A percentile compares a stretch with the other conserved stretches of the same genome.
Evolutionary conservation across 345 rosid genomes (phyloP).

Genomic region (Dipteronia sinensis): DNA sequence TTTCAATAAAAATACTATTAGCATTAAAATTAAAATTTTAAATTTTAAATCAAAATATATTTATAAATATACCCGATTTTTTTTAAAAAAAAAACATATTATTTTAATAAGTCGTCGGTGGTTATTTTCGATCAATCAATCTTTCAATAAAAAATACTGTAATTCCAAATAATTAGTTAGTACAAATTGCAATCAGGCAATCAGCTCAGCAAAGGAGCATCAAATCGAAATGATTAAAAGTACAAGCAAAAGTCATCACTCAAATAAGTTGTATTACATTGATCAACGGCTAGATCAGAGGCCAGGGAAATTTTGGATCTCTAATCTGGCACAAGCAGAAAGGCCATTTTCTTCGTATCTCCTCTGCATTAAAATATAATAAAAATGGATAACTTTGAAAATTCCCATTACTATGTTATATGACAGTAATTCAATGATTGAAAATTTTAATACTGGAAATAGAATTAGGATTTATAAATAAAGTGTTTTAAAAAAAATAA

Average conservation of each 20-base stretch:
- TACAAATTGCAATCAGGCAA: constrained; percentile 25
- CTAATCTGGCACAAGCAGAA: constrained; percentile 6
- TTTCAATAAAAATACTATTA: too few relatives aligned
- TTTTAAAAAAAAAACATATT: too few relatives aligned
- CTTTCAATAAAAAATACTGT: constrained; percentile 20
- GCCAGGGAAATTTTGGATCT: constrained; percentile 29
- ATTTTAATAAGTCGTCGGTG: too few relatives aligned
- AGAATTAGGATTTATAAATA: too few relatives aligned
- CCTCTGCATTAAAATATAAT: constrained; percentile 20
- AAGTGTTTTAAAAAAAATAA: too few relatives aligned
- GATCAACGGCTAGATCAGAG: constrained; percentile 4
- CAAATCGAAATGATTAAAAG: constrained; percentile 17
- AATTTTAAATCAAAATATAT: too few relatives aligned
- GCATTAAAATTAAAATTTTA: too few relatives aligned
- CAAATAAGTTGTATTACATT: neutral
- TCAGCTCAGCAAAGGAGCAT: constrained; percentile 19
- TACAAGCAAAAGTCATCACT: constrained; percentile 21
- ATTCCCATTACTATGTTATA: too few relatives aligned
- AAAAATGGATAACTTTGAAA: neutral
- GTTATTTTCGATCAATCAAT: too few relatives aligned
- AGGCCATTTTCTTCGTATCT: constrained; percentile 16
- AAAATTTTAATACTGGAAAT: too few relatives aligned
- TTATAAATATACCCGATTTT: too few relatives aligned
- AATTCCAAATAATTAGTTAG: constrained; percentile 14
- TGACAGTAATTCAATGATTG: too few relatives aligned